phyloP scores from a whole-genome alignment of 192 early-diverging fungal species.

The Backusella mclennaniae region DNA sequence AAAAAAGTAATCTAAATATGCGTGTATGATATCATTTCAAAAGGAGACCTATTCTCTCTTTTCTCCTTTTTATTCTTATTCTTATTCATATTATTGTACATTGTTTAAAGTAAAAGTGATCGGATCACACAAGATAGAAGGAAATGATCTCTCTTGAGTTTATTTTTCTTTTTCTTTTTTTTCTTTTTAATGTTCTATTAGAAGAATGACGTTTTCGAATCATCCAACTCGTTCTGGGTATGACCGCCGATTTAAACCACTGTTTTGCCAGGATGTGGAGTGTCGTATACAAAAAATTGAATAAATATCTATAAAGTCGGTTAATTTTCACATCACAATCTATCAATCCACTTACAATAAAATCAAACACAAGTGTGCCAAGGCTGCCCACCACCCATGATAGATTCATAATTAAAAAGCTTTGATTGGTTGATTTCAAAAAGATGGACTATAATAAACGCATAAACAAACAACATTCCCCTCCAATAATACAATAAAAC shows the following conservation, averaged over 20 bases:
- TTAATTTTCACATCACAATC: background rate
- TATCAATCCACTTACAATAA: conserved; percentile 52
- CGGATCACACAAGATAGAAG: too few species aligned
- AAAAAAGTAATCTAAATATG: background rate
- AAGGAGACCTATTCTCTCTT: too few species aligned
- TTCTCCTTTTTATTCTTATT: too few species aligned
- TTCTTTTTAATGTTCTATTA: too few species aligned
- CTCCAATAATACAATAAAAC: background rate
- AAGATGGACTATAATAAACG: conserved; percentile 61
- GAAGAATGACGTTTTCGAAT: background rate
- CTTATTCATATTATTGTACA: too few species aligned
- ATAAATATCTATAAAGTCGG: conserved; percentile 51
- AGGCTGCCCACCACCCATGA: conserved; percentile 76
- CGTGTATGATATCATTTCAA: too few species aligned
- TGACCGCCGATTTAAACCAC: background rate
- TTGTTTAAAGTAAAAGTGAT: too few species aligned
- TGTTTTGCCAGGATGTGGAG: background rate
- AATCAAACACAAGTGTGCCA: conserved; percentile 74
- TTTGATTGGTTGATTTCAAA: conserved; percentile 63
- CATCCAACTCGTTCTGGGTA: background rate
- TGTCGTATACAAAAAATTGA: conserved; percentile 61
- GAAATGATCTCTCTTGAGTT: too few species aligned
- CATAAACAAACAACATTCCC: background rate
- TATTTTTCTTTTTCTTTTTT: background rate
- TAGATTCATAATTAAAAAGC: conserved; percentile 69